Conservation (phyloP, 768 basidiomycete species). For the Gymnopilus junonius region DNA sequence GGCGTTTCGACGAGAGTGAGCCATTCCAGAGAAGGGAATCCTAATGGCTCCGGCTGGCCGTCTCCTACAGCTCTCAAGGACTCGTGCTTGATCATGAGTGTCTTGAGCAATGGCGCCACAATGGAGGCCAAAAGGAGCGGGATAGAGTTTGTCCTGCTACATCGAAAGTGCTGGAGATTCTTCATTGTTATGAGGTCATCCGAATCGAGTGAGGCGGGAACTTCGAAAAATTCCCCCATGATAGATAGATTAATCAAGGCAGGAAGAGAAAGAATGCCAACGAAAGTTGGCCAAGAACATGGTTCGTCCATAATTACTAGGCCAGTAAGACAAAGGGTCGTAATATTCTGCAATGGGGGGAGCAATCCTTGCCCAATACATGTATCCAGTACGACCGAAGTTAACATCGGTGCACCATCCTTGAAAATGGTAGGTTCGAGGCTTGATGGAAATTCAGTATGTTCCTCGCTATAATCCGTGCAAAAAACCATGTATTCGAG, state of each 20-base stretch:
- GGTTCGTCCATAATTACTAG: not conserved
- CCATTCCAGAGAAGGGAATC: slow-evolving; percentile 2
- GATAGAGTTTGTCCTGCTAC: slow-evolving; percentile 5
- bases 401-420: slow-evolving; percentile 22
- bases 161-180: slow-evolving; percentile 21
- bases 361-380: not conserved
- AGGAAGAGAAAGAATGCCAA: slow-evolving; percentile 15
- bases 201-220: not conserved
- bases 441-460: not conserved
- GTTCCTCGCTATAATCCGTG: not conserved
- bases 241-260: slow-evolving; percentile 19
- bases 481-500: slow-evolving; percentile 19
- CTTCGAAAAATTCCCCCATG: slow-evolving; percentile 4
- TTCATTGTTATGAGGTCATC: slow-evolving; percentile 11
- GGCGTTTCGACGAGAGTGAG: not conserved
- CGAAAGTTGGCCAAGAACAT: not conserved
- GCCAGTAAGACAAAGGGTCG: slow-evolving; percentile 21
- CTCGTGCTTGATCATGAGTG: slow-evolving; percentile 5
- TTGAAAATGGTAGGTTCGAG: slow-evolving; percentile 16
- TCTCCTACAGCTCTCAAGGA: not conserved
- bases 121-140: slow-evolving; percentile 9
- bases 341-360: slow-evolving; percentile 19
- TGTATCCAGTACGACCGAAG: slow-evolving; percentile 17
- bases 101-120: slow-evolving; percentile 23
- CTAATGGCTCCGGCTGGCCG: not conserved